Conservation (phyloP, 768 basidiomycete species). For the Boletellus emodensis region DNA sequence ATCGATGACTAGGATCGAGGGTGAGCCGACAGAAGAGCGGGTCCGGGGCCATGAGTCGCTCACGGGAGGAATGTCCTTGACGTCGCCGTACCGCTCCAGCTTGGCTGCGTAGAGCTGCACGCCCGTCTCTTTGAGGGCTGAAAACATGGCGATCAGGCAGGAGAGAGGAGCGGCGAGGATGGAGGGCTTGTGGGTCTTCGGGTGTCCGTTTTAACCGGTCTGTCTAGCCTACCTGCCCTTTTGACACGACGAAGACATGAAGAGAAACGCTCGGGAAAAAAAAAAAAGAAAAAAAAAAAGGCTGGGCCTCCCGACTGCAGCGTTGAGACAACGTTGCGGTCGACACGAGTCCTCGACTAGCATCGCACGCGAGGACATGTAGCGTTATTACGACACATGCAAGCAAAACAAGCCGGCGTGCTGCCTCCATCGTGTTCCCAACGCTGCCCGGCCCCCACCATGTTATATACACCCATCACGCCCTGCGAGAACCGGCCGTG, state of each 20-base stretch:
- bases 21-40: neutral
- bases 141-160: slow-evolving; percentile 9
- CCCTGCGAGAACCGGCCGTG: slow-evolving; percentile 15
- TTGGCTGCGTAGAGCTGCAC: slow-evolving; percentile 22
- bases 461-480: slow-evolving; percentile 2
- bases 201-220: slow-evolving; percentile 13
- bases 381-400: neutral
- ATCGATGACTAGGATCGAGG: slow-evolving; percentile 25
- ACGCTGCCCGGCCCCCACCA: slow-evolving; percentile 5
- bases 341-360: slow-evolving; percentile 20
- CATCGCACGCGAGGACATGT: slow-evolving; percentile 3
- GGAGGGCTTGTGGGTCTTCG: neutral
- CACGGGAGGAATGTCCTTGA: slow-evolving; percentile 29
- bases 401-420: slow-evolving; percentile 4
- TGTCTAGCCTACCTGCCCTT: neutral
- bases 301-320: slow-evolving; percentile 18
- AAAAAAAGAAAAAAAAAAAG: no score
- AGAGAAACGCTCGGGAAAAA: neutral
- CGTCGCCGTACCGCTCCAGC: slow-evolving; percentile 26
- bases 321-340: slow-evolving; percentile 31
- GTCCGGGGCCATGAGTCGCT: slow-evolving; percentile 6
- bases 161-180: neutral
- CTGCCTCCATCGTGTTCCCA: slow-evolving; percentile 16
- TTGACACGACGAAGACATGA: neutral
- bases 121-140: slow-evolving; percentile 20